A percentile compares a stretch with the other conserved stretches of the same genome.
phyloP scores from a whole-genome alignment of 2,329 filamentous ascomycete species.

The Dichotomopilus funicola region DNA sequence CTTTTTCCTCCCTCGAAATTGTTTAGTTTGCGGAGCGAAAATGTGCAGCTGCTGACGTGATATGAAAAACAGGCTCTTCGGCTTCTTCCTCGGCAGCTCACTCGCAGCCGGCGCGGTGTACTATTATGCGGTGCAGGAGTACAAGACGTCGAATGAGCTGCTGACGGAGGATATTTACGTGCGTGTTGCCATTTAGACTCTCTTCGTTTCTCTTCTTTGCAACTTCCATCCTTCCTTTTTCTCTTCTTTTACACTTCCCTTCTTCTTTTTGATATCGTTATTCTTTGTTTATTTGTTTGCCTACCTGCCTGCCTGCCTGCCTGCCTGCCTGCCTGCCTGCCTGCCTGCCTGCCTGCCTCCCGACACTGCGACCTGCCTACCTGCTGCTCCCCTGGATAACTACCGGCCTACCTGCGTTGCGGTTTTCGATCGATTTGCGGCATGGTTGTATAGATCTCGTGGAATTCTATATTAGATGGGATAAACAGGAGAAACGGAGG shows the following conservation, averaged over 20 bases:
- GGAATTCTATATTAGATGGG: neutral
- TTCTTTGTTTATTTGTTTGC: too few species aligned
- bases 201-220: conserved; percentile 9
- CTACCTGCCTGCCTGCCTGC: neutral
- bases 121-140: conserved; percentile 89
- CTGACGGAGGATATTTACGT: conserved; percentile 95
- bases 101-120: conserved; percentile 77
- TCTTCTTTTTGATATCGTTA: conserved; percentile 5
- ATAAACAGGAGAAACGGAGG: neutral
- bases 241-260: conserved; percentile 2
- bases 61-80: conserved; percentile 60
- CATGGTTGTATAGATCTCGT: neutral
- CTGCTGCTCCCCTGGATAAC: neutral
- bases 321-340: neutral
- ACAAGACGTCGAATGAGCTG: conserved; percentile 87
- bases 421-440: neutral
- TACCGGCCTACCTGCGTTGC: neutral
- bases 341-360: conserved; percentile 1
- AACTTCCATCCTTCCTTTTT: too few species aligned
- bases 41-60: neutral
- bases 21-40: too few species aligned
- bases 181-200: conserved; percentile 45
- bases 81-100: conserved; percentile 81
- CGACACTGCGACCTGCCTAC: neutral
- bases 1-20: neutral